These are phyloP conservation scores for Byssothecium circinans DNA, from an alignment of 2,329 filamentous ascomycete genomes.

Conservation along the genomic window DNA sequence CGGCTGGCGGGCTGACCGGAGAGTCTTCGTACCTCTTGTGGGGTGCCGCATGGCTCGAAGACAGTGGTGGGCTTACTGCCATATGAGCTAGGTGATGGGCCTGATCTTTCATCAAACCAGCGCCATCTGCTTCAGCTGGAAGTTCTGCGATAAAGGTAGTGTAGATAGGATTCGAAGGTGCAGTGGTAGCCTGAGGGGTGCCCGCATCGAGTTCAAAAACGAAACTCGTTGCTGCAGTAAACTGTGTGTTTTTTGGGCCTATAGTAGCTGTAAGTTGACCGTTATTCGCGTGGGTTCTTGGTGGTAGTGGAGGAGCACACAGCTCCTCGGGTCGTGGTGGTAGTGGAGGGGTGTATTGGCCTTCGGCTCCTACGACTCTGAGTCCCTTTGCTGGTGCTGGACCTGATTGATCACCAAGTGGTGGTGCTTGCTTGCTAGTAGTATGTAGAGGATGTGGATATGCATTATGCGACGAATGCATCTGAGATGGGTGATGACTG, in stretches of 20 bases:
- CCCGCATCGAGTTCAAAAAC: constrained; percentile 20
- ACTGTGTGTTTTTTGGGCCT: neutral
- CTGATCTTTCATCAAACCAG: neutral
- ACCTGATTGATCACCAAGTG: neutral
- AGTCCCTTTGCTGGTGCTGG: constrained; percentile 2
- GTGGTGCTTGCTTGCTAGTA: neutral
- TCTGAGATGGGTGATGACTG: neutral
- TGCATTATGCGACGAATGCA: neutral
- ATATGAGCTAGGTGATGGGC: neutral
- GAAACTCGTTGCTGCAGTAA: neutral
- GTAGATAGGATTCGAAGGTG: neutral
- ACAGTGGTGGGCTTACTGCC: constrained; percentile 1
- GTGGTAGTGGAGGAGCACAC: too few relatives aligned
- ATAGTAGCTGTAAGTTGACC: neutral
- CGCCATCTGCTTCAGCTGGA: constrained; percentile 13
- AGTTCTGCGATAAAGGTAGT: constrained; percentile 20
- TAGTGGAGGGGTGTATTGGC: constrained; percentile 9
- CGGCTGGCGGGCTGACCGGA: constrained; percentile 10
- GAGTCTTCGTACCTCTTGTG: constrained; percentile 3
- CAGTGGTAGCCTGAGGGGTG: neutral
- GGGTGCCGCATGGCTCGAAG: neutral
- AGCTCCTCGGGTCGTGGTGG: too few relatives aligned
- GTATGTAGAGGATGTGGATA: neutral
- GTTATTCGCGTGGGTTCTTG: constrained; percentile 4
- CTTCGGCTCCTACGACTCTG: constrained; percentile 8